Evolutionary conservation across 768 basidiomycete species (phyloP).

Genomic region (Mycena capillaripes): DNA sequence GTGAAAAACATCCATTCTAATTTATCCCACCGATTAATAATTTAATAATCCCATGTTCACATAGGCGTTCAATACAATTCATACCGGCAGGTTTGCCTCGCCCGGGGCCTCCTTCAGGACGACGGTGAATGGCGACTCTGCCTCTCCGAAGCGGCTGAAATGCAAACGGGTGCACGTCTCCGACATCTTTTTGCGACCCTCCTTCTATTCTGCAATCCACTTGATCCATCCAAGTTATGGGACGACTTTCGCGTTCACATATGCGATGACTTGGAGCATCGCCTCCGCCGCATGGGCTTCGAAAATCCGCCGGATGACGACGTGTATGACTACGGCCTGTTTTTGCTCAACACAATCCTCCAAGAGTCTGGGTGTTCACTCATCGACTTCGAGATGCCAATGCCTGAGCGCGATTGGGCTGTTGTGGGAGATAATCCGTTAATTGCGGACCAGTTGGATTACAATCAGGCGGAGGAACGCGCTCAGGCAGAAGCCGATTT

Average conservation of each 20-base stretch:
- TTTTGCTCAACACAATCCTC: background rate
- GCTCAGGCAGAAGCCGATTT: background rate
- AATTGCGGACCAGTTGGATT: conserved; percentile 2
- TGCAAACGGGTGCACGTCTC: conserved; percentile 48
- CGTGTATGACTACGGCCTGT: no score
- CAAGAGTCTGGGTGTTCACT: background rate
- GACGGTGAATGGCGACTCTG: conserved; percentile 58
- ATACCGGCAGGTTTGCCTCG: conserved; percentile 12
- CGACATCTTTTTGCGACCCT: conserved; percentile 51
- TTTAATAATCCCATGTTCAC: background rate
- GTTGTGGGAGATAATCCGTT: background rate
- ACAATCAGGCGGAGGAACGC: background rate
- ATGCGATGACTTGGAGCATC: background rate
- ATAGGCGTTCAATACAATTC: background rate
- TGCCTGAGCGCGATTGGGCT: background rate
- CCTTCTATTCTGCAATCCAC: background rate
- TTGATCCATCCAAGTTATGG: background rate
- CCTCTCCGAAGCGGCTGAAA: conserved; percentile 48
- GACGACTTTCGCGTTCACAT: background rate
- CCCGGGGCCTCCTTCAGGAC: conserved; percentile 51
- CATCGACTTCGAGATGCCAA: background rate
- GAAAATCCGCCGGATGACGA: background rate
- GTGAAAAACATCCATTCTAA: background rate
- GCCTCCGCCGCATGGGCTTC: background rate
- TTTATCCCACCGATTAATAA: no score